Evolutionary conservation across 345 rosid species (phyloP).

Genomic region (Cardamine chenopodiifolia): DNA sequence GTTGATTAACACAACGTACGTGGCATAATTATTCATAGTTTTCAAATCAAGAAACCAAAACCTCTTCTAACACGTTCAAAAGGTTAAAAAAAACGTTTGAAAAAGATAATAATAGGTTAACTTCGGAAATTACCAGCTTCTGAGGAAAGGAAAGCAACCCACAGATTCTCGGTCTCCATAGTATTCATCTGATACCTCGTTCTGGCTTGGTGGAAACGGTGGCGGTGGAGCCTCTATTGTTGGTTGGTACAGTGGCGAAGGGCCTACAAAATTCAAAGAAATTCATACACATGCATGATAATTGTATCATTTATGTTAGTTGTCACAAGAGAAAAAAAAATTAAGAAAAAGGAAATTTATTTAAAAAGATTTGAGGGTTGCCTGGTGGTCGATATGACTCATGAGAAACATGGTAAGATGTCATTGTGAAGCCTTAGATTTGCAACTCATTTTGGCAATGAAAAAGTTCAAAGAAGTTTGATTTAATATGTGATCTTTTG

Average conservation of each 20-base stretch:
- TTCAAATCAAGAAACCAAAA: not conserved
- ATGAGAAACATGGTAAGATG: conserved; percentile 43
- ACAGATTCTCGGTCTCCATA: conserved; percentile 37
- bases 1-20: not conserved
- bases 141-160: conserved; percentile 34
- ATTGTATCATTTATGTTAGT: not conserved
- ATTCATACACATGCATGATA: not conserved
- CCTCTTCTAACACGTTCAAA: not conserved
- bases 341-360: not conserved
- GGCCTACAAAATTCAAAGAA: conserved; percentile 9
- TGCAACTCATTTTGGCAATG: not conserved
- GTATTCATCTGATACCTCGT: conserved; percentile 34
- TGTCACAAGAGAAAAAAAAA: not conserved
- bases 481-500: not conserved
- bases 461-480: not conserved
- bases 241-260: conserved; percentile 24
- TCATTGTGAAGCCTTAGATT: conserved; percentile 22
- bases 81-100: not conserved
- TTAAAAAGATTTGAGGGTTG: not conserved
- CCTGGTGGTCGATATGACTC: conserved; percentile 36
- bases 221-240: conserved; percentile 38
- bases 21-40: not conserved
- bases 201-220: conserved; percentile 33
- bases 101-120: not conserved
- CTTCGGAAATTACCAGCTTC: conserved; percentile 32